Percentiles rank a stretch among this genome's conserved stretches.
Conservation (phyloP, 1,284 basidiomycete genomes). For the Coniferiporia weirii region DNA sequence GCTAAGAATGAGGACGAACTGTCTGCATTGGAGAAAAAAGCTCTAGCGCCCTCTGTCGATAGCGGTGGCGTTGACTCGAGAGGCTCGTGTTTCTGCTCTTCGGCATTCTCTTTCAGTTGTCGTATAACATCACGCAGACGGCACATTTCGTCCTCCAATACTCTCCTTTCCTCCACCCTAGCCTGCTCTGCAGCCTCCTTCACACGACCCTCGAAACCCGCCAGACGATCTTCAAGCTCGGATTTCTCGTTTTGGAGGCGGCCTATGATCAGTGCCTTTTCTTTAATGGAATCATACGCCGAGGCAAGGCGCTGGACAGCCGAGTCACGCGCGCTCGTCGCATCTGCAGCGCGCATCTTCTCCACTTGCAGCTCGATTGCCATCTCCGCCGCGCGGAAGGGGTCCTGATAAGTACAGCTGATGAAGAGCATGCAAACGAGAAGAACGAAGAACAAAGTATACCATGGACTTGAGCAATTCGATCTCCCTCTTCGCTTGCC, state of each 20-base stretch:
- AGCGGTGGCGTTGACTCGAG: slow-evolving; percentile 13
- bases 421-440: slow-evolving; percentile 20
- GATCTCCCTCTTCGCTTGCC: slow-evolving; percentile 18
- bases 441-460: slow-evolving; percentile 20
- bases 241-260: slow-evolving; percentile 40
- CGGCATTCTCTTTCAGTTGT: slow-evolving; percentile 29
- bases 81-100: slow-evolving; percentile 28
- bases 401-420: slow-evolving; percentile 23
- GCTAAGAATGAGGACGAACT: slow-evolving; percentile 3
- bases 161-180: slow-evolving; percentile 13
- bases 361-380: slow-evolving; percentile 54
- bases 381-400: slow-evolving; percentile 28
- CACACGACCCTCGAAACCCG: slow-evolving; percentile 8
- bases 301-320: slow-evolving; percentile 56
- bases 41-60: not conserved
- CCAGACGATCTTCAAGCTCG: slow-evolving; percentile 25
- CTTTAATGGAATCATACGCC: slow-evolving; percentile 54
- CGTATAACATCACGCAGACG: slow-evolving; percentile 35
- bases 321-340: slow-evolving; percentile 57
- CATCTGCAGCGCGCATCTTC: slow-evolving; percentile 50
- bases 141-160: slow-evolving; percentile 31
- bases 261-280: slow-evolving; percentile 51
- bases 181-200: not conserved
- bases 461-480: slow-evolving; percentile 21
- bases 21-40: slow-evolving; percentile 7